Base-by-base conservation (phyloP, 805 yeast species). In the Lipomyces yamanashiensis region DNA sequence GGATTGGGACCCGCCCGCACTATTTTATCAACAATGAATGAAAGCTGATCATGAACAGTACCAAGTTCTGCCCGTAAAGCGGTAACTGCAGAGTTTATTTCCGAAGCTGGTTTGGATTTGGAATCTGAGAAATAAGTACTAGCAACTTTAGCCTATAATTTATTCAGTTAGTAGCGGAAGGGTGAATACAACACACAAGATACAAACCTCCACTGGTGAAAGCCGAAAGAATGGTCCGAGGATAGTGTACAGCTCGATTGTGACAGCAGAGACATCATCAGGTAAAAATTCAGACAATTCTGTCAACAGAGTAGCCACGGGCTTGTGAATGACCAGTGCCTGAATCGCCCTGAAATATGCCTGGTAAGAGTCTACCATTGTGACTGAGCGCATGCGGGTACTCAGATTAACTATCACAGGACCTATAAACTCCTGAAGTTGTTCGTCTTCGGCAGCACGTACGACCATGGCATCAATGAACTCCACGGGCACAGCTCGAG, bases 141-240 rank as follows among this genome's bases (percentile, higher is more conserved):
- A 10, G 73, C 72, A 3, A 68, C 71, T 33, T 64, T 59, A n/a
- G 62, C 50, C 50, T 55, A 23, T 15, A 5, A 13, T 28, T 41
- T 48, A 19, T 9, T 10, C 3, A 12, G 7, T 47, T 47, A 47
- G 51, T 28, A 21, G 15, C n/a, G 12, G 53, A 28, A 13, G 37
- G 33, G 23, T 28, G 39, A 10, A 7, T 9, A 17, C n/a, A 23
- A 19, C 36, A 33, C 41, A 2, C n/a, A 15, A 41, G 33, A 39
- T 34, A 37, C 60, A 54, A 39, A 59, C 80, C 53, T 84, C 81
- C 53, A 92, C 76, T 0, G 97, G 96, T 0, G 96, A 89, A 23
- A 91, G 76, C 62, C 87, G 80, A 59, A 90, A 81, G 37, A 91
- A 79, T 7, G 96, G 88, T 1, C 98, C 98, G 59, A 93, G 76